Evolutionary conservation across 306 rosid genomes (phyloP).

Genomic region (Hylodesmum podocarpum): DNA sequence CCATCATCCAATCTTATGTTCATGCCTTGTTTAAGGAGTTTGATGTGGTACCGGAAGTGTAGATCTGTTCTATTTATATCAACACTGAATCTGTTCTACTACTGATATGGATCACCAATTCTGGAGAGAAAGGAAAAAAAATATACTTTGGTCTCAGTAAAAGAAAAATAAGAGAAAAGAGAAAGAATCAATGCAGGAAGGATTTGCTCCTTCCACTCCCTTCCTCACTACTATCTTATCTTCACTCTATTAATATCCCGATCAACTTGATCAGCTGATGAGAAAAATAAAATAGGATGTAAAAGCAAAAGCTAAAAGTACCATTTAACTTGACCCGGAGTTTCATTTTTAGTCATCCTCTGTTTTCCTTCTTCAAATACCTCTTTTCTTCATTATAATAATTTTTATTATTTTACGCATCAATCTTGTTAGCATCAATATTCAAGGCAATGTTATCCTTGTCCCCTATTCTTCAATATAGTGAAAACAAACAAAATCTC

Average conservation of each 20-base stretch:
- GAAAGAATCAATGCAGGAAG: background rate
- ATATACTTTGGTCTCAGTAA: background rate
- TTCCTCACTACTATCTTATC: background rate
- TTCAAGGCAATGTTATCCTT: background rate
- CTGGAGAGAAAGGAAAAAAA: background rate
- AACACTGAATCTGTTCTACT: background rate
- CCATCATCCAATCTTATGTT: background rate
- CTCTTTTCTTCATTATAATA: background rate
- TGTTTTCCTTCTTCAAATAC: background rate
- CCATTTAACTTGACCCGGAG: background rate
- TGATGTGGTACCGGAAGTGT: background rate
- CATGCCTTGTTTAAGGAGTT: background rate
- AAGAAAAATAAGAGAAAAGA: background rate
- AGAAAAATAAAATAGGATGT: background rate
- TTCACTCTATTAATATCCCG: background rate
- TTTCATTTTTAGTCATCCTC: background rate
- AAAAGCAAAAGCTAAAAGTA: background rate
- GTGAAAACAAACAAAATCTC: background rate
- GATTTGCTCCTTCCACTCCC: background rate
- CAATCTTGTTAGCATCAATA: slow-evolving; percentile 8
- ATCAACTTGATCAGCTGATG: background rate
- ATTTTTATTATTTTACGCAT: slow-evolving; percentile 3
- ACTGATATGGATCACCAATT: background rate
- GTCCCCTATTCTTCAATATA: background rate
- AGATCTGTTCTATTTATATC: background rate